A percentile compares a stretch with the other conserved stretches of the same genome.
Evolutionary conservation across 2,329 filamentous ascomycete genomes (phyloP).

Genomic region (Clonostachys byssicola): DNA sequence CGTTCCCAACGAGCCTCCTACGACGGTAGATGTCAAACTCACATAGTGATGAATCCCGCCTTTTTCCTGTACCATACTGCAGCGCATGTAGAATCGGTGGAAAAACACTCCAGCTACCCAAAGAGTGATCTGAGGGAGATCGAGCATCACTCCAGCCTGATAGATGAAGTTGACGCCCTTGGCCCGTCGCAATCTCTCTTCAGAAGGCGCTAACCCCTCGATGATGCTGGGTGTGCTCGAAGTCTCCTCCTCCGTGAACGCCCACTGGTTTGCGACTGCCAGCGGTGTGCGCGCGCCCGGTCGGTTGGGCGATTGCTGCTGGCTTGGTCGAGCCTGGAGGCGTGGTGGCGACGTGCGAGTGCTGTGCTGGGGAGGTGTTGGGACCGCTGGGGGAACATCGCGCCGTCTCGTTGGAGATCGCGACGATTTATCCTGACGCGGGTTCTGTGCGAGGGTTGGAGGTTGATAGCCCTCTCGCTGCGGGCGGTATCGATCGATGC

Average conservation of each 20-base stretch:
- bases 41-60: slow-evolving; percentile 88
- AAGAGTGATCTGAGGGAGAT: slow-evolving; percentile 86
- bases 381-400: slow-evolving; percentile 57
- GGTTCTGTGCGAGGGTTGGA: slow-evolving; percentile 17
- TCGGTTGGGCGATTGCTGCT: slow-evolving; percentile 28
- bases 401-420: slow-evolving; percentile 46
- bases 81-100: slow-evolving; percentile 92
- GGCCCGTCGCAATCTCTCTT: slow-evolving; percentile 76
- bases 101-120: slow-evolving; percentile 93
- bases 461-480: slow-evolving; percentile 54
- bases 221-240: slow-evolving; percentile 77
- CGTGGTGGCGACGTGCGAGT: slow-evolving; percentile 52
- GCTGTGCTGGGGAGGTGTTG: slow-evolving; percentile 54
- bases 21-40: slow-evolving; percentile 22
- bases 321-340: slow-evolving; percentile 29
- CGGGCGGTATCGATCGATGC: slow-evolving; percentile 55
- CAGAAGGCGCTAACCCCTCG: slow-evolving; percentile 71
- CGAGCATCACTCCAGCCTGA: slow-evolving; percentile 87
- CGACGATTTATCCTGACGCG: slow-evolving; percentile 35
- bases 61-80: slow-evolving; percentile 71
- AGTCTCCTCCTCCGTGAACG: slow-evolving; percentile 81
- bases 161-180: slow-evolving; percentile 97
- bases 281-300: slow-evolving; percentile 27
- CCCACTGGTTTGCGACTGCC: slow-evolving; percentile 66
- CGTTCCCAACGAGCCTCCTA: background rate